Evolutionary conservation across 164 flowering plant species (phyloP), one percentile per base, ranked within the genome.

Genomic region (Nelumbo lutea): DNA sequence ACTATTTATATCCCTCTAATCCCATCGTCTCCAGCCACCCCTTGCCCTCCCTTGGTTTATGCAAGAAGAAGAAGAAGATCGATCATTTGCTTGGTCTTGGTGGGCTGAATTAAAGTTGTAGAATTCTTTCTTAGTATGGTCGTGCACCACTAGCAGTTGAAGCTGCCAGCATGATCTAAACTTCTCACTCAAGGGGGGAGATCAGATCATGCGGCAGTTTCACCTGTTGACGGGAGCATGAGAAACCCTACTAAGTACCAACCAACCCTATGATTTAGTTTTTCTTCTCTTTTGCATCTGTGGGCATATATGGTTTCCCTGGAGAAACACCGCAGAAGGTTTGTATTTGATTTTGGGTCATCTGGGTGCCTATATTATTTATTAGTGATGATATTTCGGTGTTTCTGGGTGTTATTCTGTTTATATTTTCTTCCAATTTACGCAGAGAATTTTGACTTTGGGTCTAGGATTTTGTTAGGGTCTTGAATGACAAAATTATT

Each of bases 101-200:
- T 27, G 27, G 27, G 27, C 27, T 27, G 27, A 27, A 27, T 27
- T 27, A 27, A 27, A 27, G 27, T 27, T 27, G 27, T 27, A 27
- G 27, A 27, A 27, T 27, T 27, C 27, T 27, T 27, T 27, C 27
- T 27, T 27, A 27, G 27, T 27, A 27, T 27, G 27, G 27, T 59
- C 79, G 80, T 79, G 87, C 85, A 69, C 72, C 83, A 74, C 62
- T 75, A 74, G 61, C 83, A 63, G 90, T 78, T 88, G 89, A 88
- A 88, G 93, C 93, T 88, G 93, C 93, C 90, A 88, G 93, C 93
- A 81, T 88, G 93, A 87, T 88, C 93, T 88, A 75, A 85, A 80
- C 80, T 53, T 64, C 42, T 45, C 76, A 75, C 68, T 45, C 10
- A 1, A 11, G 68, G 76, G 79, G 76, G 56, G 66, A 67, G 83